These are phyloP conservation scores for Neopestalotiopsis rosae DNA, from an alignment of 2,329 filamentous ascomycete species.

Conservation along the genomic window DNA sequence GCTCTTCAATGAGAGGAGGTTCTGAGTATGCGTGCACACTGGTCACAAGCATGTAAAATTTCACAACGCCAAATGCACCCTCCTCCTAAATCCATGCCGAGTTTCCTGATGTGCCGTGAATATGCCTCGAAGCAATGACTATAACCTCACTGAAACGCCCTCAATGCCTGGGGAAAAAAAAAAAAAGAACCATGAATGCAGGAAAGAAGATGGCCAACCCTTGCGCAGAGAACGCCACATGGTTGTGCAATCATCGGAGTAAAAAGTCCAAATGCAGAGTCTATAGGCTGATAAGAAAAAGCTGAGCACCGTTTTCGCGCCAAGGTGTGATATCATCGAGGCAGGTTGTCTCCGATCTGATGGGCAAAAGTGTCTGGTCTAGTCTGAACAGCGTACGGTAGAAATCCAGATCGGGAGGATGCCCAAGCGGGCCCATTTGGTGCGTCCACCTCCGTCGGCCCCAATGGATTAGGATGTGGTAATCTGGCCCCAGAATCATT, in stretches of 20 bases:
- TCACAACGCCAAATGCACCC: background rate
- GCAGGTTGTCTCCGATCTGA: background rate
- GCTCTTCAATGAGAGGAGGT: background rate
- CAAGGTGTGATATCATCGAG: background rate
- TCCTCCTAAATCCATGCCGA: background rate
- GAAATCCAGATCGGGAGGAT: background rate
- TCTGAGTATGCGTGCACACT: background rate
- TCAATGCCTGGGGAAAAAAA: background rate
- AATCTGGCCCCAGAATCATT: background rate
- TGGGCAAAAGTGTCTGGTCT: background rate
- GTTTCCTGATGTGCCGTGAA: background rate
- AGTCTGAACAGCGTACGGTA: background rate
- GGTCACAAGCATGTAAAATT: background rate
- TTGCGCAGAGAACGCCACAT: background rate
- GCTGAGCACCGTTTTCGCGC: too few relatives aligned
- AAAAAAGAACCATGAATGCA: background rate
- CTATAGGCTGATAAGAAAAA: background rate
- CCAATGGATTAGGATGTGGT: slow-evolving; percentile 5
- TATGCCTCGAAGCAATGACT: background rate
- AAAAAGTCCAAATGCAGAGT: background rate
- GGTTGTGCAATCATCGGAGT: too few relatives aligned
- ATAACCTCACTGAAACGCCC: background rate
- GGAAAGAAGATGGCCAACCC: background rate
- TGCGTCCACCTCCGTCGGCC: background rate
- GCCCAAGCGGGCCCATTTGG: background rate